Percentiles rank a stretch among this genome's conserved stretches.
These are phyloP conservation scores for Solanum raphanifolium DNA, from an alignment of 257 asterid species.

Conservation along the genomic window DNA sequence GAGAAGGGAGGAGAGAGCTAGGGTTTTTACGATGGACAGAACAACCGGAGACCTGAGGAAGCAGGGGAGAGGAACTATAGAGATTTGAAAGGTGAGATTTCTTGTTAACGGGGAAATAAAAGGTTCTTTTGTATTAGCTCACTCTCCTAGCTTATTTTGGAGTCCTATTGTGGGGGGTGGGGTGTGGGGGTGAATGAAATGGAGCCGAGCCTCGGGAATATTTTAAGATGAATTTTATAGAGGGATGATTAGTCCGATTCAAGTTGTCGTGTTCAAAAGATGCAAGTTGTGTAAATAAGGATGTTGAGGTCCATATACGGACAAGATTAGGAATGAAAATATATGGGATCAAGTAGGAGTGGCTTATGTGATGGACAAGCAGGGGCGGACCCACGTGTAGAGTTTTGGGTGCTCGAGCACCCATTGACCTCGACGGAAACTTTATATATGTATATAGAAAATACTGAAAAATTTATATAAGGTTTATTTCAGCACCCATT, in stretches of 20 bases:
- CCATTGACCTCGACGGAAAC: too few species aligned
- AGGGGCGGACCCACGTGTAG: too few species aligned
- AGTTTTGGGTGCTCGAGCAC: too few species aligned
- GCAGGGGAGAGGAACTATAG: background rate
- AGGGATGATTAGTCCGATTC: fast-evolving
- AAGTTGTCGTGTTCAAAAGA: background rate
- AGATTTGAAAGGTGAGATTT: background rate
- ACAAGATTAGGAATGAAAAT: background rate
- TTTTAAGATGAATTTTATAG: background rate
- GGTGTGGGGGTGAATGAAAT: too few species aligned
- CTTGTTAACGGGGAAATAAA: background rate
- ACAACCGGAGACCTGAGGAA: background rate
- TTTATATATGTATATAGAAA: too few species aligned
- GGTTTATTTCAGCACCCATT: too few species aligned
- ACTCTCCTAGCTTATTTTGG: background rate
- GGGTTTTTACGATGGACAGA: background rate
- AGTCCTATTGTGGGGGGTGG: background rate
- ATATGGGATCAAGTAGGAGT: fast-evolving
- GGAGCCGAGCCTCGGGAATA: background rate
- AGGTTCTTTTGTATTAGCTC: background rate
- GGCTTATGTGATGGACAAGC: background rate
- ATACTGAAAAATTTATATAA: too few species aligned
- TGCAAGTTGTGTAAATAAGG: background rate
- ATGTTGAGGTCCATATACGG: background rate
- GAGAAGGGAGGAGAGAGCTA: background rate